Conservation (phyloP, 306 rosid genomes). For the Cicer cuneatum region DNA sequence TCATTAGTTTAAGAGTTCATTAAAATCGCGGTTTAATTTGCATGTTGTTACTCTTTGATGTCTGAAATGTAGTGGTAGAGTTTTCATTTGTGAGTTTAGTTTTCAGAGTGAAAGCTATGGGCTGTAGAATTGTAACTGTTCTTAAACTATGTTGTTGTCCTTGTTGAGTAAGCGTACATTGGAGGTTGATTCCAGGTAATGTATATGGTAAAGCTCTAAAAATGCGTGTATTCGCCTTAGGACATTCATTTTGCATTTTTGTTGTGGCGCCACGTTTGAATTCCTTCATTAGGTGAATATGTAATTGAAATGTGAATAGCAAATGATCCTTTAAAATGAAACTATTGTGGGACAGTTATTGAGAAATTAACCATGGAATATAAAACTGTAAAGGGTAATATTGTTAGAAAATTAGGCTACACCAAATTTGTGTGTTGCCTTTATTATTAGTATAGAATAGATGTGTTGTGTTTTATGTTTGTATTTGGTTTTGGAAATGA, state of each 20-base stretch:
- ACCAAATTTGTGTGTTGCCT: too few relatives aligned
- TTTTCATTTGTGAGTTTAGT: constrained; percentile 49
- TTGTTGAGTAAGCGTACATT: constrained; percentile 89
- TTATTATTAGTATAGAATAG: too few relatives aligned
- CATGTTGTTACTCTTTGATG: constrained; percentile 26
- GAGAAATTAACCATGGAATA: too few relatives aligned
- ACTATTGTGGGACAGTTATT: too few relatives aligned
- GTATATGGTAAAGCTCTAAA: not conserved
- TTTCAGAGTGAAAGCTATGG: constrained; percentile 66
- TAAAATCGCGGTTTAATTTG: constrained; percentile 34
- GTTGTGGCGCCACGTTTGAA: not conserved
- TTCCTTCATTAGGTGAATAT: not conserved
- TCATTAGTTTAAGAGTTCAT: constrained; percentile 8
- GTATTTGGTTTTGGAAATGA: constrained; percentile 26
- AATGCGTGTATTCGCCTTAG: not conserved
- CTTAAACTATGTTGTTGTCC: constrained; percentile 95
- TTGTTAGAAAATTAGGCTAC: too few relatives aligned
- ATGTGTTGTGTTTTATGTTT: constrained; percentile 10
- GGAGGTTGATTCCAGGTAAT: constrained; percentile 96
- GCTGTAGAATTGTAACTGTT: constrained; percentile 59
- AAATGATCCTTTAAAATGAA: too few relatives aligned
- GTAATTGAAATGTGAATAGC: too few relatives aligned
- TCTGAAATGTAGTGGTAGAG: constrained; percentile 51
- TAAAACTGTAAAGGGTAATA: too few relatives aligned
- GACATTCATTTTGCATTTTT: not conserved